These are phyloP conservation scores for Parachaetomium inaequale DNA, from an alignment of 495 filamentous ascomycete genomes.

Conservation along the genomic window DNA sequence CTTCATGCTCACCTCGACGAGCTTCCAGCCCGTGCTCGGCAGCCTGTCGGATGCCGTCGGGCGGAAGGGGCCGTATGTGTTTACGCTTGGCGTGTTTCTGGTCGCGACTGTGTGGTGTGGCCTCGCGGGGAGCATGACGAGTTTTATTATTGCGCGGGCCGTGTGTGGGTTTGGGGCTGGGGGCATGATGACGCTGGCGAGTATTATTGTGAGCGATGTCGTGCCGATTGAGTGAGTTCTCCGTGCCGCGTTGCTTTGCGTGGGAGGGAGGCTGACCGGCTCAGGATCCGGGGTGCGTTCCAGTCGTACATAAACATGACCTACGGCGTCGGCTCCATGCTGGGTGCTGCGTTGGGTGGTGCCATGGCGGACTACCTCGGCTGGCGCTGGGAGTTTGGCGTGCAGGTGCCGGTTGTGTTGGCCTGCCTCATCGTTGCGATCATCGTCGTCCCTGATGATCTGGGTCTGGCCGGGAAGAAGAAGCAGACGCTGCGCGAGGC, in stretches of 20 bases:
- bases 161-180: slow-evolving; percentile 73
- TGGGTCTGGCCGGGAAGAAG: slow-evolving; percentile 55
- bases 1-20: slow-evolving; percentile 71
- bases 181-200: slow-evolving; percentile 67
- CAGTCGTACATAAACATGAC: slow-evolving; percentile 74
- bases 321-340: slow-evolving; percentile 57
- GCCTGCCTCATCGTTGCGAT: slow-evolving; percentile 55
- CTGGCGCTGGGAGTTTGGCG: slow-evolving; percentile 65
- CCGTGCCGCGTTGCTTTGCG: neutral
- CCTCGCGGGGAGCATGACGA: slow-evolving; percentile 63
- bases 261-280: neutral
- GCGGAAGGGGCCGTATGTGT: slow-evolving; percentile 64
- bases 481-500: slow-evolving; percentile 51
- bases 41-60: slow-evolving; percentile 70
- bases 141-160: slow-evolving; percentile 69
- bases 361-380: slow-evolving; percentile 68
- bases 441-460: slow-evolving; percentile 55
- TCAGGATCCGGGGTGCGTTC: slow-evolving; percentile 60
- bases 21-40: slow-evolving; percentile 69
- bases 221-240: slow-evolving; percentile 64
- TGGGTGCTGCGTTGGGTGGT: slow-evolving; percentile 70
- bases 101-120: slow-evolving; percentile 70
- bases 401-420: slow-evolving; percentile 65
- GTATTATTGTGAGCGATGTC: slow-evolving; percentile 70
- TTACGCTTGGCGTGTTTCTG: slow-evolving; percentile 60